Percentiles rank a stretch among this genome's conserved stretches.
These are phyloP conservation scores for Sugiyamaella chiloensis DNA, from an alignment of 805 yeast genomes.

Conservation along the genomic window DNA sequence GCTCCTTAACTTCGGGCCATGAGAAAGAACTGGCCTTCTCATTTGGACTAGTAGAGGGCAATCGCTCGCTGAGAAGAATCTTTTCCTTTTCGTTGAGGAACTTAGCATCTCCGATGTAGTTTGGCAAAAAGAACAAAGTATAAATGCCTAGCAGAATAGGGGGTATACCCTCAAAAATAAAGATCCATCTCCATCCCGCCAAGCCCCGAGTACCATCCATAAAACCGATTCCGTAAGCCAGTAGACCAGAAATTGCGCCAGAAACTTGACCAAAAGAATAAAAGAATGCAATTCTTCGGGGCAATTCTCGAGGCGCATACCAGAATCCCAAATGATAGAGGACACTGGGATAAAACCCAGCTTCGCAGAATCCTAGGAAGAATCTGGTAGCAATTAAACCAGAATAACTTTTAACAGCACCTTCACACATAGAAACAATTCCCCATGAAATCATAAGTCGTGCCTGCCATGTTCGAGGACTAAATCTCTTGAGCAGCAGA, in stretches of 20 bases:
- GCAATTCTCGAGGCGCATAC: slow-evolving; percentile 41
- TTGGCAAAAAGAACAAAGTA: slow-evolving; percentile 40
- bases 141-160: slow-evolving; percentile 29
- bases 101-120: slow-evolving; percentile 44
- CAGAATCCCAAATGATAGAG: slow-evolving; percentile 29
- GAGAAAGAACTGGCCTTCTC: slow-evolving; percentile 1
- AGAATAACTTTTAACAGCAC: slow-evolving; percentile 32
- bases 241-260: slow-evolving; percentile 39
- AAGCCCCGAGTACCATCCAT: slow-evolving; percentile 42
- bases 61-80: slow-evolving; percentile 13
- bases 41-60: slow-evolving; percentile 4
- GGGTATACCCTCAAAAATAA: slow-evolving; percentile 41
- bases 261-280: slow-evolving; percentile 26
- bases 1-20: slow-evolving; percentile 9
- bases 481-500: slow-evolving; percentile 33
- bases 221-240: slow-evolving; percentile 43
- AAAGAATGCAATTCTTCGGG: slow-evolving; percentile 39
- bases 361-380: slow-evolving; percentile 41
- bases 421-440: slow-evolving; percentile 36
- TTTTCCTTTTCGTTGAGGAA: slow-evolving; percentile 21
- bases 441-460: slow-evolving; percentile 36
- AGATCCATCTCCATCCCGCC: slow-evolving; percentile 41
- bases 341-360: slow-evolving; percentile 45
- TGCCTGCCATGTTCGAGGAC: slow-evolving; percentile 38
- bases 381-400: slow-evolving; percentile 37